phyloP scores from a whole-genome alignment of 2,329 filamentous ascomycete species.

The Emmonsiellopsis sp. region DNA sequence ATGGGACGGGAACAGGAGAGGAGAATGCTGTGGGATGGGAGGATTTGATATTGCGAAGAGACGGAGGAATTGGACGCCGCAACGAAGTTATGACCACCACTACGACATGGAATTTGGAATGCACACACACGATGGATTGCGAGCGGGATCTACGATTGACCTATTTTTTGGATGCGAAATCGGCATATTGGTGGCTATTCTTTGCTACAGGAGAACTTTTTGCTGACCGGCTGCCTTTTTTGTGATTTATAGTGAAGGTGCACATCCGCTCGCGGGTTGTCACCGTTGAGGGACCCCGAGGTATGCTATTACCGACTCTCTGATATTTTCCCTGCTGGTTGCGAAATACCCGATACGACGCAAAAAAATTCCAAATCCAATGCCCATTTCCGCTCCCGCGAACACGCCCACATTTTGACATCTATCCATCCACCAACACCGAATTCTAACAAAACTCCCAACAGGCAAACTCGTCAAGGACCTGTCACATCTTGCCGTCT shows the following conservation, averaged over 20 bases:
- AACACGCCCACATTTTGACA: too few relatives aligned
- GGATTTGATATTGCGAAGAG: neutral
- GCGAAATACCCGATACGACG: constrained; percentile 3
- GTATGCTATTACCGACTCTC: constrained; percentile 39
- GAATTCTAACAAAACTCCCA: neutral
- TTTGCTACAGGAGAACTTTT: too few relatives aligned
- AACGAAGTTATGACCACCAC: too few relatives aligned
- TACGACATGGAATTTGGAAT: too few relatives aligned
- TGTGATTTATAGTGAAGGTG: constrained; percentile 70
- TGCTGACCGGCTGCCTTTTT: constrained; percentile 16
- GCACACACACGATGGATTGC: too few relatives aligned
- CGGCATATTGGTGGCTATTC: neutral
- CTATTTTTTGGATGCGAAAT: neutral
- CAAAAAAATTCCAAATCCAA: constrained; percentile 4
- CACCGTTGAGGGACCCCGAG: constrained; percentile 94
- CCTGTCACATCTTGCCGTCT: constrained; percentile 91
- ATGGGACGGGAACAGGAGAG: neutral
- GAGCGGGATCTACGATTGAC: neutral
- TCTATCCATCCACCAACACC: neutral
- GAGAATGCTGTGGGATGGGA: neutral
- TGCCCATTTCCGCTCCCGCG: neutral
- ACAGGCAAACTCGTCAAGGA: constrained; percentile 93
- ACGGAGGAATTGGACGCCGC: too few relatives aligned
- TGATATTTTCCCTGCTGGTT: too few relatives aligned
- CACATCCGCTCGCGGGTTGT: constrained; percentile 93